A percentile compares a stretch with the other conserved stretches of the same genome.
These are phyloP conservation scores for Chloroidium sp. DNA, from an alignment of 163 green algal genomes.

Conservation along the genomic window DNA sequence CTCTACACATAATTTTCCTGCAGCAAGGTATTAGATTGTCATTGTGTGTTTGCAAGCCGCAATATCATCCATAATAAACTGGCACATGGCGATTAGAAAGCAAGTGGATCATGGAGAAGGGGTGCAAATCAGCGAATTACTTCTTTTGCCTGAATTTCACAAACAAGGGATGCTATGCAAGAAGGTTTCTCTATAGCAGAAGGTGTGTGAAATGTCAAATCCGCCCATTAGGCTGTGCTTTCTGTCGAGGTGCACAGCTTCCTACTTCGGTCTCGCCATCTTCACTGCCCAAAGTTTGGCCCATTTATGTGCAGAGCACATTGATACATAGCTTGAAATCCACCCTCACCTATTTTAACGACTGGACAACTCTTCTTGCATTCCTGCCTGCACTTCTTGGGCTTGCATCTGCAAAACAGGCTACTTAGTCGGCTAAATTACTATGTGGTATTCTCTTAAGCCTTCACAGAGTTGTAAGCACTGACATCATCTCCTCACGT, in stretches of 20 bases:
- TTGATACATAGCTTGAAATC: not conserved
- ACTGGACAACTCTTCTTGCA: constrained; percentile 99
- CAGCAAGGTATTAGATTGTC: not conserved
- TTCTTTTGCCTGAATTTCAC: too few relatives aligned
- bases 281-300: not conserved
- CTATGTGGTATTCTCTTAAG: not conserved
- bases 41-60: not conserved
- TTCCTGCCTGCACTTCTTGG: constrained; percentile 98
- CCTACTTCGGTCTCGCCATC: not conserved
- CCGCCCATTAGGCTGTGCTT: too few relatives aligned
- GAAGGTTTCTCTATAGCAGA: too few relatives aligned
- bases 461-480: not conserved
- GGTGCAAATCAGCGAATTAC: not conserved
- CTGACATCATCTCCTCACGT: not conserved
- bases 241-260: not conserved
- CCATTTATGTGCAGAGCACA: not conserved
- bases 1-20: constrained; percentile 97
- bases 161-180: too few relatives aligned
- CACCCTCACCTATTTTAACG: constrained; percentile 85
- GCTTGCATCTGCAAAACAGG: constrained; percentile 70
- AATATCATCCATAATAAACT: not conserved
- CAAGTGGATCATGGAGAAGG: not conserved
- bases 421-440: not conserved
- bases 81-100: not conserved
- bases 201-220: too few relatives aligned